A percentile compares a stretch with the other conserved stretches of the same genome.
Evolutionary conservation across 2,329 filamentous ascomycete genomes (phyloP).

Genomic region (Aspergillus uvarum): DNA sequence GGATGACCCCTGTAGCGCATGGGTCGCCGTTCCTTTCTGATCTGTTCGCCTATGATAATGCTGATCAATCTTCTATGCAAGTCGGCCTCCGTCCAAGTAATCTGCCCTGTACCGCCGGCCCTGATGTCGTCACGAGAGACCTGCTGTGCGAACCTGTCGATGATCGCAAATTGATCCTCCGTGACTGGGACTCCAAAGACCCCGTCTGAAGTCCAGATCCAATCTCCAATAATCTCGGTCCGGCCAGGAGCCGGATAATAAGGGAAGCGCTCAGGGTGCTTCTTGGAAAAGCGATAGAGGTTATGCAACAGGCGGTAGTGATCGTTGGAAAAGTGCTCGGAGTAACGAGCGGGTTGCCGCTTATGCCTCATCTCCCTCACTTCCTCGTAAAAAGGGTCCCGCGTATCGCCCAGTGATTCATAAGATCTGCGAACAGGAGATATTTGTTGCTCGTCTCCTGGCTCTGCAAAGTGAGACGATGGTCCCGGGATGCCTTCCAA

Average conservation of each 20-base stretch:
- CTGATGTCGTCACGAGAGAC: slow-evolving; percentile 35
- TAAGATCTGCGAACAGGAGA: slow-evolving; percentile 5
- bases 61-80: slow-evolving; percentile 46
- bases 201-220: slow-evolving; percentile 45
- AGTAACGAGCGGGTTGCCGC: slow-evolving; percentile 30
- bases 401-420: slow-evolving; percentile 13
- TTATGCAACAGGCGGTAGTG: slow-evolving; percentile 42
- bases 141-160: slow-evolving; percentile 42
- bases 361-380: slow-evolving; percentile 13
- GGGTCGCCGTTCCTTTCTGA: slow-evolving; percentile 41
- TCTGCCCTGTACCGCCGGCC: slow-evolving; percentile 37
- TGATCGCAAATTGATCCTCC: slow-evolving; percentile 43
- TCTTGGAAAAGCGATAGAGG: slow-evolving; percentile 41
- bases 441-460: slow-evolving; percentile 10
- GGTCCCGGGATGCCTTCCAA: slow-evolving; percentile 17
- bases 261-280: slow-evolving; percentile 37
- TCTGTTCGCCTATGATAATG: slow-evolving; percentile 49
- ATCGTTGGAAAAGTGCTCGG: slow-evolving; percentile 44
- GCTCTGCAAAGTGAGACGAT: slow-evolving; percentile 3
- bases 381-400: slow-evolving; percentile 3
- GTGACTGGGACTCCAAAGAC: slow-evolving; percentile 42
- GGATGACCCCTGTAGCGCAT: slow-evolving; percentile 20
- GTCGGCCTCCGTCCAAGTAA: slow-evolving; percentile 48
- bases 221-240: slow-evolving; percentile 42
- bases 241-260: slow-evolving; percentile 38